Base-by-base conservation (phyloP, 192 early-diverging fungal genomes). In the Lunasporangiospora selenospora region DNA sequence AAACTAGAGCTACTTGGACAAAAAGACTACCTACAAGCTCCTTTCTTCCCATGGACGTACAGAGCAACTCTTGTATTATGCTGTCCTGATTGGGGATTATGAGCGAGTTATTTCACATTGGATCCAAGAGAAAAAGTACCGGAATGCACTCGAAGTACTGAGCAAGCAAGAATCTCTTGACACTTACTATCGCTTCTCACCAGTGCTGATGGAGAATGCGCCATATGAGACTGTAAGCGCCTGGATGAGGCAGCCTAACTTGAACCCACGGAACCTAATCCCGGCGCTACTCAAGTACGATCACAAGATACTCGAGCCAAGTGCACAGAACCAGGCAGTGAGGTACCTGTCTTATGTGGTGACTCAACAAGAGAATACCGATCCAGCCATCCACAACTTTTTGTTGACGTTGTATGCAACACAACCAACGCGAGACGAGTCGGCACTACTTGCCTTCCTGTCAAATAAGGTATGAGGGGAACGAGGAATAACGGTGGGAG, bases 321-420 rank as follows among this genome's bases (percentile, higher is more conserved):
- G 42, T 37, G 51, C 51, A 8, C 76, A 88, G 81, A 93, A 95
- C 76, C 94, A 96, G 77, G 92, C 93, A 0, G 89, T 96, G 36
- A 77, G 93, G 19, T 99, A 98, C 56, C 65, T 99, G 57, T 86
- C 88, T 5, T 92, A 92, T 75, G 90, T 93, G 18, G 92, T 91
- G 6, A 81, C 89, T 12, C 82, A 84, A 40, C 80, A 91, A 19
- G 83, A 80, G 31, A 96, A 94, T 53, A 88, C 88, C 4, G 96
- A 99, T 64, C 81, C 90, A 0, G 88, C 91, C 0, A 89, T 99
- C 44, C 96, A 99, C 81, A 99, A 99, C 78, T 96, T 90, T 69
- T 81, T 98, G 32, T 76, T 99, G 24, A 87, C 85, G 6, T 56
- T 95, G 4, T 93, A 91, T 59, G 89, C 90, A 0, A 83, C 82